Percentiles rank a stretch among this genome's conserved stretches.
Evolutionary conservation across 2,329 filamentous ascomycete species (phyloP).

Genomic region (Calonectria naviculata): DNA sequence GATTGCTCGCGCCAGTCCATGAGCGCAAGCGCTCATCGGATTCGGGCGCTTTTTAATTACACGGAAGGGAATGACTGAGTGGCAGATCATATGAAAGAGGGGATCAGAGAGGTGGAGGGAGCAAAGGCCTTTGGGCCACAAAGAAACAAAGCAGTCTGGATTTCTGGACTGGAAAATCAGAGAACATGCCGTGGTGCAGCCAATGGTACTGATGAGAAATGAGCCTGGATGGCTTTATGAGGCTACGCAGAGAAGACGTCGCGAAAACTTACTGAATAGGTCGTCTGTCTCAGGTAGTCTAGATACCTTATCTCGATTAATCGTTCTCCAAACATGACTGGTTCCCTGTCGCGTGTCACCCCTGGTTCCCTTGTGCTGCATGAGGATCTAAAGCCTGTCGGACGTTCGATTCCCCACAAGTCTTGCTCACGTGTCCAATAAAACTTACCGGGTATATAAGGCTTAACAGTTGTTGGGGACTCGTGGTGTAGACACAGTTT

Average conservation of each 20-base stretch:
- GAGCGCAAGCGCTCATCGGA: slow-evolving; percentile 39
- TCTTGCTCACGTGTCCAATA: not conserved
- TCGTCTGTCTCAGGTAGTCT: slow-evolving; percentile 23
- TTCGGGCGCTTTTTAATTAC: slow-evolving; percentile 46
- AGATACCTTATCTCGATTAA: slow-evolving; percentile 32
- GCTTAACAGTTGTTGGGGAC: slow-evolving; percentile 7
- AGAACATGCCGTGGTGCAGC: no score
- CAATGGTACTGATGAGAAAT: not conserved
- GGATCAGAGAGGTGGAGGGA: slow-evolving; percentile 16
- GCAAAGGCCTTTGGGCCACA: slow-evolving; percentile 9
- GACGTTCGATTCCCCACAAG: not conserved
- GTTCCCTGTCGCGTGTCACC: not conserved
- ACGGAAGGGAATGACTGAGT: slow-evolving; percentile 37
- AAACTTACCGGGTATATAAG: slow-evolving; percentile 6
- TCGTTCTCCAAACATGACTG: slow-evolving; percentile 8
- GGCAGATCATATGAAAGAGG: slow-evolving; percentile 21
- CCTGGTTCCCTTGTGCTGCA: not conserved
- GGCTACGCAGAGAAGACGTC: slow-evolving; percentile 4
- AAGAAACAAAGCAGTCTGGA: slow-evolving; percentile 19
- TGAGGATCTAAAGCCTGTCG: not conserved
- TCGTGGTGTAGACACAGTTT: not conserved
- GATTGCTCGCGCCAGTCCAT: slow-evolving; percentile 49
- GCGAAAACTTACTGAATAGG: not conserved
- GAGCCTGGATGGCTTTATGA: slow-evolving; percentile 7
- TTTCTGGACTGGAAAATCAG: slow-evolving; percentile 18